Evolutionary conservation across 2,329 filamentous ascomycete genomes (phyloP), one percentile per base, ranked within the genome.

Genomic region (Orbilia oligospora): DNA sequence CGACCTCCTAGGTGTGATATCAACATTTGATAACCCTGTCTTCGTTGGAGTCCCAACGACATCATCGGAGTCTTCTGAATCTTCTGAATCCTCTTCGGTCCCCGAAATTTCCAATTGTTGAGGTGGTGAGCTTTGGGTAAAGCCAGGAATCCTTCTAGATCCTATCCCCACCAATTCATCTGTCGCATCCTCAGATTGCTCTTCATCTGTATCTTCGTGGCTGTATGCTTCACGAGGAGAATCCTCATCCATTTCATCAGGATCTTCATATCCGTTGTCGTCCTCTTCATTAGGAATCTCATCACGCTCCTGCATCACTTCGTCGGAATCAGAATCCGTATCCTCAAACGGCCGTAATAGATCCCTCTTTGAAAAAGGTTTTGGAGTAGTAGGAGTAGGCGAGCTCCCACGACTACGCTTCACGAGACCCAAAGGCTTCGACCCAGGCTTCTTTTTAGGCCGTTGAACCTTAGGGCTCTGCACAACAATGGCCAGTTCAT

Each of bases 1-100:
- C n/a, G 68, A 72, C 38, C 68, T 61, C 24, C 63, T 68, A 10
- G 75, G 75, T 4, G 75, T 78, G 38, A 55, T 27, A 63, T 72
- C 68, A 5, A 72, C 18, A 33, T 38, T 20, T 14, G 20, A 12
- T 61, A 46, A 10, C 18, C 16, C 44, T 18, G 16, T 44, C 5
- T 20, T 53, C n/a, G 55, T 70, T 22, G 71, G 71, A 8, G 65
- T 70, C 14, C 6, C 12, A 16, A 65, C 6, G 16, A 18, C 58
- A 49, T 55, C 38, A 9, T 70, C 36, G 2, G 48, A 14, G 1
- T 22, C 55, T 10, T 61, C 46, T 3, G 38, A 27, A 5, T 16
- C 56, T 12, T 55, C 61, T 8, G 61, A 49, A 20, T 49, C 24
- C 46, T 65, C 61, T 20, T 65, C 64, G 38, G 46, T 51, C 38